These are phyloP conservation scores for Aspergillus hiratsukae DNA, from an alignment of 2,329 filamentous ascomycete species.

Conservation along the genomic window DNA sequence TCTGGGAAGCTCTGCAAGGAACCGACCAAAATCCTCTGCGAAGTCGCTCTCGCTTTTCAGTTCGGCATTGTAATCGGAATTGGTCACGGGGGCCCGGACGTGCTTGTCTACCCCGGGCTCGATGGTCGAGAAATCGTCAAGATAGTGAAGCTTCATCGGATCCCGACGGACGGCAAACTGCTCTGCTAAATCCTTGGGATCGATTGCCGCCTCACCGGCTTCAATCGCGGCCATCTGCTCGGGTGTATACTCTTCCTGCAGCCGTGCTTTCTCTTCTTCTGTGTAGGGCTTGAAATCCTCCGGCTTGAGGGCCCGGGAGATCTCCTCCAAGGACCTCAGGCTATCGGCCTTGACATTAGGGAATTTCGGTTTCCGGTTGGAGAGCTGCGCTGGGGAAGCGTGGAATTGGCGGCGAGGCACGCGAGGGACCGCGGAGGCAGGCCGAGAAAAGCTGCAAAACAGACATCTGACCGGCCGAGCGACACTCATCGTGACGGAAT, in stretches of 20 bases:
- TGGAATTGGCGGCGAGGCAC: constrained; percentile 49
- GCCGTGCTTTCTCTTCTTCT: constrained; percentile 57
- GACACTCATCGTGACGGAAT: constrained; percentile 43
- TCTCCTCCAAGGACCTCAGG: constrained; percentile 21
- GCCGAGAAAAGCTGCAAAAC: constrained; percentile 46
- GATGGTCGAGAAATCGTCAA: constrained; percentile 76
- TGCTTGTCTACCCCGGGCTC: constrained; percentile 73
- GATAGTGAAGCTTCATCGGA: constrained; percentile 66
- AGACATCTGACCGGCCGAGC: constrained; percentile 47
- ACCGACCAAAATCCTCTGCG: constrained; percentile 51
- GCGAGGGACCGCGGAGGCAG: constrained; percentile 34
- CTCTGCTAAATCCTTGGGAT: constrained; percentile 66
- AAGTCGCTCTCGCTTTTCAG: constrained; percentile 62
- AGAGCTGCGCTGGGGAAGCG: constrained; percentile 36
- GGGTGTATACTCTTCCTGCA: constrained; percentile 68
- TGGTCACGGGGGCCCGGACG: constrained; percentile 47
- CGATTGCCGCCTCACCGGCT: constrained; percentile 73
- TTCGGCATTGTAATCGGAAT: constrained; percentile 53
- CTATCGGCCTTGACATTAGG: constrained; percentile 35
- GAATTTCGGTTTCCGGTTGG: constrained; percentile 37
- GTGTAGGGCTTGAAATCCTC: constrained; percentile 56
- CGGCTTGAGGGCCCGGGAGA: constrained; percentile 20
- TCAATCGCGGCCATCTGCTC: constrained; percentile 78
- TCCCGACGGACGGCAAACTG: constrained; percentile 71
- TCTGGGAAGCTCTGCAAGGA: constrained; percentile 47